Base-by-base conservation (phyloP, 2,329 filamentous ascomycete species). In the Phaeosphaeria sp. region DNA sequence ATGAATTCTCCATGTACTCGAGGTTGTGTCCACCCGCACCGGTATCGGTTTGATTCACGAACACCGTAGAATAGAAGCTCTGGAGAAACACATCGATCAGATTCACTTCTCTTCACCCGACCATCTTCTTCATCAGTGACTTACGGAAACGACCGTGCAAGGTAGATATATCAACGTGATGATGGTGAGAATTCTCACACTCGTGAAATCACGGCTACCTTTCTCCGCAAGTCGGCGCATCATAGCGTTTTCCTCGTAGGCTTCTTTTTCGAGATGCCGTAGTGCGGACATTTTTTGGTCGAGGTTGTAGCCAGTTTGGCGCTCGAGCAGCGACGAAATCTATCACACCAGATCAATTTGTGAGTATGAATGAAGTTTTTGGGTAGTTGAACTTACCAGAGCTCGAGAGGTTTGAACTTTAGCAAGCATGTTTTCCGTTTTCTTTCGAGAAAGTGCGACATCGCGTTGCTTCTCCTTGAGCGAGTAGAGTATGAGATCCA, bases 11-110 rank as follows among this genome's bases (percentile, higher is more conserved):
- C 0, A 61, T 51, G 45, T 69, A 68, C 11, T 55, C 58, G 3
- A 71, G 40, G 20, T 39, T 56, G 1, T 42, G 59, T 1, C 39
- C 49, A 6, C 61, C 63, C 9, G 44, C 50, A 1, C 49, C 24
- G 4, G 25, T 2, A 15, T 64, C 60, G 18, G 55, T 60, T 20
- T 61, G 59, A 6, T 57, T 58, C 6, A 72, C 67, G 18, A 72
- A 70, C 27, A 69, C 63, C 1, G 68, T 72, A 0, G 68, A 69
- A 43, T 63, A 70, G 51, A 72, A 69, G 36, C 65, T 69, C 62
- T 65, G n/a, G n/a, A n/a, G n/a, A n/a, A n/a, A n/a, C n/a, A n/a
- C n/a, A n/a, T n/a, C n/a, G n/a, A n/a, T n/a, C n/a, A n/a, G n/a
- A n/a, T n/a, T n/a, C n/a, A n/a, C n/a, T n/a, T n/a, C n/a, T n/a